Base-by-base conservation (phyloP, 208 protist species). In the Wallacemonas collosoma region DNA sequence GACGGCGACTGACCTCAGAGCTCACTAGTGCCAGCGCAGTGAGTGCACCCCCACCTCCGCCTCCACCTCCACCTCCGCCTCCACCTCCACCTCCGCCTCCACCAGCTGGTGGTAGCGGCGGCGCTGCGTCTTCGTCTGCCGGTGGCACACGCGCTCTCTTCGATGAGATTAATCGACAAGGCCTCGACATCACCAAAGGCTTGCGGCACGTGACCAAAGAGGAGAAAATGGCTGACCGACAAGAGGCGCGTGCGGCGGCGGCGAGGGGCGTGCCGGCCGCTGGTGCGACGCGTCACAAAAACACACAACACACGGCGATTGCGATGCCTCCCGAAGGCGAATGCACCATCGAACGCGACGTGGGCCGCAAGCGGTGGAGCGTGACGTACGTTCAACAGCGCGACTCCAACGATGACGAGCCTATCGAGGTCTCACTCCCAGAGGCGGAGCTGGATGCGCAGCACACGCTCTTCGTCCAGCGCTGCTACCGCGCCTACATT, bases 401-500 rank as follows among this genome's bases (percentile, higher is more conserved):
- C 17, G 43, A 48, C 43, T 2, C 56, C 17, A 17, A 57, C 3
- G 41, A 71, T 5, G 47, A 63, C 17, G 45, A 70, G 14, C 56
- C 58, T 6, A 6, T 38, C 6, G 15, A 11, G 54, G 67, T 77
- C 2, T 17, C 3, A 36, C 44, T 85, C 15, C 66, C 61, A 2
- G 73, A 67, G 35, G 43, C 35, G 2, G 54, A 73, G 53, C 47
- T 76, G 0, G 53, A 73, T 48, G 39, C 15, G 43, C 71, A 65
- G n/a, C 77, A 85, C 63, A 17, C 71, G 4, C 62, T 82, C 15
- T 50, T 67, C n/a, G 58, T 85, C 41, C n/a, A 26, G 36, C 68
- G 71, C 61, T 85, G 80, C 73, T 71, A 73, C 39, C 61, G 69
- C 39, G 61, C 68, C 12, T 74, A 75, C 66, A 68, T 85, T 50